phyloP scores from a whole-genome alignment of 1,139 yeast species.

The Yamadazyma oceani region DNA sequence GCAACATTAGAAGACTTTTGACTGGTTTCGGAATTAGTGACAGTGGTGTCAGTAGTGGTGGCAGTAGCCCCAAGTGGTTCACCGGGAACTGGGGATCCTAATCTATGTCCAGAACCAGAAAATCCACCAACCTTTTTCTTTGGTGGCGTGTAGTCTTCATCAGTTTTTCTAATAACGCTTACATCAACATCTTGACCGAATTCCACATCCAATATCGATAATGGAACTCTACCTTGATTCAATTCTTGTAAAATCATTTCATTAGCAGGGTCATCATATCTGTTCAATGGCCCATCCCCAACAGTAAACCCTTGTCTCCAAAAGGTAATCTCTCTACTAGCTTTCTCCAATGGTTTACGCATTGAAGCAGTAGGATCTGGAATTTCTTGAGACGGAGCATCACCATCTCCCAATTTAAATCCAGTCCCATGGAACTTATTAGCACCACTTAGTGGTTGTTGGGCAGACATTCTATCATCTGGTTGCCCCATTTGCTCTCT shows the following conservation, averaged over 20 bases:
- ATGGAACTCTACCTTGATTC: conserved; percentile 92
- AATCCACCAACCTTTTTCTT: conserved; percentile 70
- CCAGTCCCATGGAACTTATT: conserved; percentile 68
- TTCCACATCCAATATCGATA: conserved; percentile 75
- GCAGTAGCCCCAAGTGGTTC: conserved; percentile 34
- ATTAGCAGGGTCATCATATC: conserved; percentile 91
- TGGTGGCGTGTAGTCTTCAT: conserved; percentile 79
- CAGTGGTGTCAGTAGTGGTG: conserved; percentile 13
- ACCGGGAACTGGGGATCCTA: conserved; percentile 89
- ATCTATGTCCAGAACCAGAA: conserved; percentile 78
- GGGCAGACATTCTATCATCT: conserved; percentile 46
- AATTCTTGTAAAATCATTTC: conserved; percentile 73
- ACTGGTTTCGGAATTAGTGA: conserved; percentile 8
- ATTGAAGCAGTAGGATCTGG: conserved; percentile 29
- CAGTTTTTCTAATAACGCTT: conserved; percentile 73
- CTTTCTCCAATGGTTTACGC: conserved; percentile 47
- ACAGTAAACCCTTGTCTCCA: conserved; percentile 97
- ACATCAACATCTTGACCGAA: conserved; percentile 97
- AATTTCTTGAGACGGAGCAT: conserved; percentile 41
- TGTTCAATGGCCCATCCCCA: conserved; percentile 81
- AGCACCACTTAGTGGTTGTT: conserved; percentile 7
- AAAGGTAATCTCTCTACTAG: conserved; percentile 76
- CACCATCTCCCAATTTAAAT: conserved; percentile 71
- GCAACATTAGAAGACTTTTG: too few species aligned
- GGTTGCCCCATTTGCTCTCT: conserved; percentile 41